These are phyloP conservation scores for Omphalotus guepiniiformis DNA, from an alignment of 768 basidiomycete species.

Conservation along the genomic window DNA sequence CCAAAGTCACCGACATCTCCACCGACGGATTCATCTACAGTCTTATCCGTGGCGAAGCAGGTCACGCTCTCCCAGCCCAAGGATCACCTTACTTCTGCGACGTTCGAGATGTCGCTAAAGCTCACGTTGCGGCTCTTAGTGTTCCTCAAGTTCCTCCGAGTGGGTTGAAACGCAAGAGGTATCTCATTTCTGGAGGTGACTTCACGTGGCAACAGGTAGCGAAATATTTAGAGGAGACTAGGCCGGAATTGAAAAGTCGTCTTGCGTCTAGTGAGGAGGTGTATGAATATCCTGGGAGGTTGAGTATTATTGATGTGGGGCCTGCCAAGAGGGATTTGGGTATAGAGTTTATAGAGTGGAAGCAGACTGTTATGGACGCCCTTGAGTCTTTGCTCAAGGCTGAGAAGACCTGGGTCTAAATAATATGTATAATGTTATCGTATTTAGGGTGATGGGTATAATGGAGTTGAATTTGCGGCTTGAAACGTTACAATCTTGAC, in stretches of 20 bases:
- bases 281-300: background rate
- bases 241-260: slow-evolving; percentile 20
- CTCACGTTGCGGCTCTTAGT: slow-evolving; percentile 23
- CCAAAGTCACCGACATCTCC: slow-evolving; percentile 9
- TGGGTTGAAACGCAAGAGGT: too few species aligned
- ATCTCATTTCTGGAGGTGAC: slow-evolving; percentile 18
- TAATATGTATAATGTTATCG: too few species aligned
- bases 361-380: background rate
- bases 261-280: slow-evolving; percentile 4
- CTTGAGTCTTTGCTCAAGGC: background rate
- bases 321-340: background rate
- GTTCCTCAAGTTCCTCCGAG: slow-evolving; percentile 1
- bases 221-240: slow-evolving; percentile 14
- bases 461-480: too few species aligned
- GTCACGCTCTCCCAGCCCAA: slow-evolving; percentile 15
- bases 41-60: slow-evolving; percentile 15
- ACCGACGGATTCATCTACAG: slow-evolving; percentile 20
- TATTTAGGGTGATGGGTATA: too few species aligned
- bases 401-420: background rate
- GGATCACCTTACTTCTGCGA: slow-evolving; percentile 21
- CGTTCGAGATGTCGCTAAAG: slow-evolving; percentile 28
- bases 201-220: slow-evolving; percentile 24
- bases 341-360: background rate
- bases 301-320: background rate
- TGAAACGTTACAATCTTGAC: too few species aligned